phyloP scores from a whole-genome alignment of 495 filamentous ascomycete genomes.

The Friedmanniomyces endolithicus region DNA sequence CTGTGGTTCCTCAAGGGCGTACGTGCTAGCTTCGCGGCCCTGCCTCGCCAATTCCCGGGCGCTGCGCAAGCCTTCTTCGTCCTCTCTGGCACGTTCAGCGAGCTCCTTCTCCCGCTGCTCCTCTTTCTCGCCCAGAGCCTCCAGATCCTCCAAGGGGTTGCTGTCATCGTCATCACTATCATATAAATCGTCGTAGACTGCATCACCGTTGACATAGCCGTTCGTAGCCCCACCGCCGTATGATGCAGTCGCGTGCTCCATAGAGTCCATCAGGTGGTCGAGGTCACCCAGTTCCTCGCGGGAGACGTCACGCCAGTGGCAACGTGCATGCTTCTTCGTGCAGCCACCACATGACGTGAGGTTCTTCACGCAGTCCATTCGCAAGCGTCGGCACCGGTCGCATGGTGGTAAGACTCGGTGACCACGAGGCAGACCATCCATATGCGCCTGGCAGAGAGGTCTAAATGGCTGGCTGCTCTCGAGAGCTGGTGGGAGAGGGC shows the following conservation, averaged over 20 bases:
- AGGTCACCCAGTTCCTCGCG: constrained; percentile 47
- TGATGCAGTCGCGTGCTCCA: not conserved
- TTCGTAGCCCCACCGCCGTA: not conserved
- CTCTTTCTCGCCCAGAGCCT: constrained; percentile 17
- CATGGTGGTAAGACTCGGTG: constrained; percentile 66
- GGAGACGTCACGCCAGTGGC: constrained; percentile 64
- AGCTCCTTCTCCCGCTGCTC: constrained; percentile 7
- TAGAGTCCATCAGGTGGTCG: constrained; percentile 14
- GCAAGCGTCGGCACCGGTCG: constrained; percentile 66
- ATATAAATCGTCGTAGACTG: not conserved
- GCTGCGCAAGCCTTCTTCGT: constrained; percentile 16
- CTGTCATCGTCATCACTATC: constrained; percentile 19
- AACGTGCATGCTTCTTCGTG: constrained; percentile 79
- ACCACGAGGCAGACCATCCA: constrained; percentile 62
- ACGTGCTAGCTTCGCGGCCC: constrained; percentile 11
- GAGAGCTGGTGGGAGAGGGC: constrained; percentile 14
- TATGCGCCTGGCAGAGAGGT: constrained; percentile 27
- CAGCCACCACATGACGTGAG: constrained; percentile 75
- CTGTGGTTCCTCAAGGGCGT: not conserved
- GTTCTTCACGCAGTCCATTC: constrained; percentile 74
- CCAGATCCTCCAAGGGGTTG: constrained; percentile 20
- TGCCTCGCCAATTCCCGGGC: constrained; percentile 14
- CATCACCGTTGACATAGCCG: constrained; percentile 6
- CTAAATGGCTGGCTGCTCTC: constrained; percentile 18
- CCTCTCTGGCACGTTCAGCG: constrained; percentile 6